Evolutionary conservation across 2,329 filamentous ascomycete genomes (phyloP).

Genomic region (Colletotrichum aenigma): DNA sequence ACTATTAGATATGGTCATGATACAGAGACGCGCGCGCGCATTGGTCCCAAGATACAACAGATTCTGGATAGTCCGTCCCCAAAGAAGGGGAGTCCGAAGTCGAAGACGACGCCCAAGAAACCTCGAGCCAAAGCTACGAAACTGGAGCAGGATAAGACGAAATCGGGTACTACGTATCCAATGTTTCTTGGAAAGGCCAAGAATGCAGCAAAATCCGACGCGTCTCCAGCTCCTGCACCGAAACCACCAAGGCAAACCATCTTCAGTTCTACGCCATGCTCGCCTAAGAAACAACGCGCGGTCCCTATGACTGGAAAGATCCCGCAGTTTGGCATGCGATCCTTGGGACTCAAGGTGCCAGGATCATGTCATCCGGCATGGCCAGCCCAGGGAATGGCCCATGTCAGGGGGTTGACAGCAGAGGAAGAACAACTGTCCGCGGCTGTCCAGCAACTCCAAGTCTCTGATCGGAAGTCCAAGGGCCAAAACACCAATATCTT

Average conservation of each 20-base stretch:
- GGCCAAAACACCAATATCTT: constrained; percentile 46
- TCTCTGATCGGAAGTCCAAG: constrained; percentile 52
- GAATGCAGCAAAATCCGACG: constrained; percentile 21
- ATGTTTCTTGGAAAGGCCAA: constrained; percentile 39
- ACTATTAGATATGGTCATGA: constrained; percentile 30
- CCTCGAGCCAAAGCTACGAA: constrained; percentile 26
- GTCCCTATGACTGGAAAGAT: constrained; percentile 32
- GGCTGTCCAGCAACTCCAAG: background rate
- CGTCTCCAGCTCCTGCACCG: background rate
- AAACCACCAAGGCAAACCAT: constrained; percentile 40
- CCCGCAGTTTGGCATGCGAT: constrained; percentile 49
- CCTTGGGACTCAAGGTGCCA: constrained; percentile 61
- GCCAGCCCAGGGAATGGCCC: constrained; percentile 68
- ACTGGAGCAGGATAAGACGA: constrained; percentile 25
- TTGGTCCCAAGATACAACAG: constrained; percentile 66
- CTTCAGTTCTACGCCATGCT: constrained; percentile 59
- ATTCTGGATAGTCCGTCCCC: constrained; percentile 52
- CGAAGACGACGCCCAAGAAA: constrained; percentile 29
- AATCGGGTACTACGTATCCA: constrained; percentile 41
- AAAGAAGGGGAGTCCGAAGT: constrained; percentile 20
- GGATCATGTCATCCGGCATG: constrained; percentile 72
- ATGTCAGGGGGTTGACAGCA: constrained; percentile 57
- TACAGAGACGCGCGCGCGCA: constrained; percentile 41
- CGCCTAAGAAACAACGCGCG: constrained; percentile 46
- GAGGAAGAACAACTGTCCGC: background rate